Percentiles rank a stretch among this genome's conserved stretches.
Evolutionary conservation across 305 asterid species (phyloP).

Genomic region (Solanum hybrid): DNA sequence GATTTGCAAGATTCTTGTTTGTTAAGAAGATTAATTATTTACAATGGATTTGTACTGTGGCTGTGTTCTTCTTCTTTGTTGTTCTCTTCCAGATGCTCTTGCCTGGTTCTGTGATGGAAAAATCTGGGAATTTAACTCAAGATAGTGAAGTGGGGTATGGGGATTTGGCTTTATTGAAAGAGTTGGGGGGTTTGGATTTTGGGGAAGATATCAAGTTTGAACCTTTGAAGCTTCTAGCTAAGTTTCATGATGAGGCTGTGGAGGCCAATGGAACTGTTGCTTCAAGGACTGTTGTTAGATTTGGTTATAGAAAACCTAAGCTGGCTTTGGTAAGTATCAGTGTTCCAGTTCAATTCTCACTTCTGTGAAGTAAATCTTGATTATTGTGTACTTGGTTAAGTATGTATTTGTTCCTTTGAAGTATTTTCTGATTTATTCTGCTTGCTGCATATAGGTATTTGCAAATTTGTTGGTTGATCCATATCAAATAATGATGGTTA

Average conservation of each 20-base stretch:
- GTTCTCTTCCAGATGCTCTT: conserved; percentile 68
- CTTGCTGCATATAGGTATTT: conserved; percentile 46
- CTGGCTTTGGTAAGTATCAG: conserved; percentile 66
- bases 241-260: conserved; percentile 39
- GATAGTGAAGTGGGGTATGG: conserved; percentile 18
- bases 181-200: conserved; percentile 49
- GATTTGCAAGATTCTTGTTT: conserved; percentile 59
- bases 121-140: conserved; percentile 30
- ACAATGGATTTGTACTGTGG: conserved; percentile 67
- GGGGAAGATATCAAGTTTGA: conserved; percentile 71
- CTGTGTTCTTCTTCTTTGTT: conserved; percentile 63
- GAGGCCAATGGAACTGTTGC: conserved; percentile 35
- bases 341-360: neutral
- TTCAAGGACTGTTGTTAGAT: conserved; percentile 44
- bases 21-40: conserved; percentile 60
- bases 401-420: neutral
- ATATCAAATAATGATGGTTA: conserved; percentile 68
- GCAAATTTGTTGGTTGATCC: conserved; percentile 67
- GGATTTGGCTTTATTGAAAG: conserved; percentile 47
- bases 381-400: neutral
- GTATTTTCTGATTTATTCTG: conserved; percentile 2
- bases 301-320: conserved; percentile 70
- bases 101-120: conserved; percentile 63
- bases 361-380: neutral
- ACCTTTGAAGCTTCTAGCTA: conserved; percentile 43